These are phyloP conservation scores for Yarrowia sp. DNA, from an alignment of 805 yeast genomes.

Conservation along the genomic window DNA sequence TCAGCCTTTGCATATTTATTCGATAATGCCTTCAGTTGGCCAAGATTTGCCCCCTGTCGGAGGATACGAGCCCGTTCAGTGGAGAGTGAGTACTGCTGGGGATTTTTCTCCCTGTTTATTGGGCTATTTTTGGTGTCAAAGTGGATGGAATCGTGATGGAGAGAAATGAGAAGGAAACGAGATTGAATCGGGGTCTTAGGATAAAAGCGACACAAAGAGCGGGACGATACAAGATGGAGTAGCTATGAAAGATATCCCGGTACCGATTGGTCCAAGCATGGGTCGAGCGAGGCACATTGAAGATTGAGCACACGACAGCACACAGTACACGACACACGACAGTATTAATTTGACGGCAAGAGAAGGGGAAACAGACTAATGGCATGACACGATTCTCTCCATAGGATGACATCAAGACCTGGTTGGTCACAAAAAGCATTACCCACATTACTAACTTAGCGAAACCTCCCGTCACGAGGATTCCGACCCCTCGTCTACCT, in stretches of 20 bases:
- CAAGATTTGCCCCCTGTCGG: constrained; percentile 87
- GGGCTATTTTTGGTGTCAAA: background rate
- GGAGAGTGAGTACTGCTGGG: constrained; percentile 49
- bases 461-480: constrained; percentile 81
- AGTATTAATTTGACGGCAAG: background rate
- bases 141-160: background rate
- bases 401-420: background rate
- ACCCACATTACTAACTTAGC: constrained; percentile 33
- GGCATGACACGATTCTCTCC: no score
- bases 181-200: background rate
- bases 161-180: background rate
- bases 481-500: constrained; percentile 74
- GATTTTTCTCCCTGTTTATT: background rate
- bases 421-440: background rate
- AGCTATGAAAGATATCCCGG: background rate
- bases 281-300: background rate
- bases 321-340: background rate
- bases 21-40: constrained; percentile 28
- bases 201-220: background rate
- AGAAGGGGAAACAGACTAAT: no score
- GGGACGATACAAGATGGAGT: background rate
- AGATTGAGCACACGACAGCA: background rate
- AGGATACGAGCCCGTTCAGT: constrained; percentile 82
- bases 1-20: constrained; percentile 13
- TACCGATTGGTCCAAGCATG: background rate